These are phyloP conservation scores for Diaporthe vexans DNA, from an alignment of 2,329 filamentous ascomycete species.

Conservation along the genomic window DNA sequence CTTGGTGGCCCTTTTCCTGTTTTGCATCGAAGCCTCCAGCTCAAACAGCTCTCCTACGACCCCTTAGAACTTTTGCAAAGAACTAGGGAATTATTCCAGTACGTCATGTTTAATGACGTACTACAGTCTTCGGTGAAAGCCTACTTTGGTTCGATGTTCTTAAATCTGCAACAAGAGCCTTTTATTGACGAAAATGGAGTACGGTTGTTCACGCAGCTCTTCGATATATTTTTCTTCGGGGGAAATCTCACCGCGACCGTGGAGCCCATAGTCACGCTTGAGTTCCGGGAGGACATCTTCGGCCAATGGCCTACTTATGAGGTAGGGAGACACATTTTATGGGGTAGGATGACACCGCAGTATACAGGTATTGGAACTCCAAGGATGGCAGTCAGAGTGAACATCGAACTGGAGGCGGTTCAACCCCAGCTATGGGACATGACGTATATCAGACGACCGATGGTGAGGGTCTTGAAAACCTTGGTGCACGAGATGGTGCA, in stretches of 20 bases:
- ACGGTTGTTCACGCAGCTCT: not conserved
- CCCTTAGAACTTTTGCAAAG: not conserved
- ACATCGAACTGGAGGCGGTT: not conserved
- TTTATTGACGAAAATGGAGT: not conserved
- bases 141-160: not conserved
- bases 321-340: fast-evolving
- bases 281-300: not conserved
- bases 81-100: not conserved
- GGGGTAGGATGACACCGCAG: not conserved
- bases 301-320: not conserved
- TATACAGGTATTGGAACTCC: not conserved
- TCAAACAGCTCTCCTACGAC: not conserved
- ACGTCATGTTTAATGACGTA: no score
- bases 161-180: not conserved
- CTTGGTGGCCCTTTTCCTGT: no score
- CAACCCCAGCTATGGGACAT: no score
- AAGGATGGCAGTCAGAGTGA: not conserved
- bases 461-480: not conserved
- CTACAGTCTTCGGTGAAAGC: not conserved
- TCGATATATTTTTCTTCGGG: not conserved
- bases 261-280: not conserved
- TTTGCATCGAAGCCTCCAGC: not conserved
- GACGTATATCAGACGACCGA: not conserved
- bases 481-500: constrained; percentile 7
- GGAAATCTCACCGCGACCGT: not conserved